A percentile compares a stretch with the other conserved stretches of the same genome.
phyloP scores from a whole-genome alignment of 2,329 filamentous ascomycete species.

The Claviceps purpurea region DNA sequence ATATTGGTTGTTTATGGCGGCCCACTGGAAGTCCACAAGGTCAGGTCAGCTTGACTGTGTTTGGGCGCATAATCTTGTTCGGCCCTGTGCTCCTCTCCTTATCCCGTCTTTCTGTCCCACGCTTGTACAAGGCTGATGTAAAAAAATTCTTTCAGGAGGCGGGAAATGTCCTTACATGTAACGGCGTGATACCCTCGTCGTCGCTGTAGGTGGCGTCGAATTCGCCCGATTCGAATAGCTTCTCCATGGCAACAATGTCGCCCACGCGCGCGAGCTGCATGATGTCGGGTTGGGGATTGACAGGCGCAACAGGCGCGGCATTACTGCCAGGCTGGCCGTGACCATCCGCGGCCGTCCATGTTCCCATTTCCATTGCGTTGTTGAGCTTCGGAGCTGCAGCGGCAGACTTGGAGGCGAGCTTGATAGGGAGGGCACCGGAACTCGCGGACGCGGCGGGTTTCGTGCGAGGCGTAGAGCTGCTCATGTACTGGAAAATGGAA shows the following conservation, averaged over 20 bases:
- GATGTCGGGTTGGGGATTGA: slow-evolving; percentile 53
- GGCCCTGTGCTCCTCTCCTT: background rate
- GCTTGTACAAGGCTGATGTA: background rate
- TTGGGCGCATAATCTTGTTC: background rate
- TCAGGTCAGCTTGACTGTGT: background rate
- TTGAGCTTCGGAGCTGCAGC: slow-evolving; percentile 43
- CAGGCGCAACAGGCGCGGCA: background rate
- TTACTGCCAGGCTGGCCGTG: background rate
- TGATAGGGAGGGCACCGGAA: slow-evolving; percentile 24
- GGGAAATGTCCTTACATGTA: slow-evolving; percentile 55
- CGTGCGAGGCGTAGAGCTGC: slow-evolving; percentile 24
- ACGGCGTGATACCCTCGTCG: slow-evolving; percentile 83
- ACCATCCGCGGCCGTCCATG: slow-evolving; percentile 26
- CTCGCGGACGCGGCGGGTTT: slow-evolving; percentile 24
- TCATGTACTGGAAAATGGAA: slow-evolving; percentile 20
- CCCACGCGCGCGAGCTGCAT: slow-evolving; percentile 91
- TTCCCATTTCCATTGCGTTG: slow-evolving; percentile 42
- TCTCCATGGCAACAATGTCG: slow-evolving; percentile 76
- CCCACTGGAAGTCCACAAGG: slow-evolving; percentile 58
- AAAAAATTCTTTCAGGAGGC: background rate
- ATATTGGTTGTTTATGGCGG: slow-evolving; percentile 97
- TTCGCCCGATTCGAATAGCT: slow-evolving; percentile 71
- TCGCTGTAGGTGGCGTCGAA: slow-evolving; percentile 75
- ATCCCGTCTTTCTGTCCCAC: background rate
- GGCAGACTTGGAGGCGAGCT: slow-evolving; percentile 40